phyloP scores from a whole-genome alignment of 2,329 filamentous ascomycete species.

The Sporothrix variecibatus region DNA sequence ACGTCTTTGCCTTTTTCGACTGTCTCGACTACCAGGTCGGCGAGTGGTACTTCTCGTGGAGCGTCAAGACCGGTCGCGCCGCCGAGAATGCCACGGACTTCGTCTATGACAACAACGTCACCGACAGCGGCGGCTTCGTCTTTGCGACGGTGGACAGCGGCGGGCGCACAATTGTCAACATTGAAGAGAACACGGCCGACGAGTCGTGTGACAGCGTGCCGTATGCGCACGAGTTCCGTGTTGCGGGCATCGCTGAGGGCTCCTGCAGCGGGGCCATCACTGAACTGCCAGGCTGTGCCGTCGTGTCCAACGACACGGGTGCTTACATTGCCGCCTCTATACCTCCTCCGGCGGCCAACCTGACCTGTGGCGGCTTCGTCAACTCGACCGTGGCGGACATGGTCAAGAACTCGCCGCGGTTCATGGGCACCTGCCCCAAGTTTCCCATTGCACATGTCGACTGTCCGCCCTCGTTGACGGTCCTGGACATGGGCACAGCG shows the following conservation, averaged over 20 bases:
- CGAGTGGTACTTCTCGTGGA: slow-evolving; percentile 7
- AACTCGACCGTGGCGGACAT: not conserved
- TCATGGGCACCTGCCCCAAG: not conserved
- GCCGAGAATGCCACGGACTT: not conserved
- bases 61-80: not conserved
- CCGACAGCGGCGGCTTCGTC: not conserved
- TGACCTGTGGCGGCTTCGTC: not conserved
- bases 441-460: not conserved
- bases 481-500: not conserved
- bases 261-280: not conserved
- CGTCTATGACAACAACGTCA: not conserved
- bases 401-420: not conserved
- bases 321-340: not conserved
- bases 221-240: not conserved
- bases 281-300: not conserved
- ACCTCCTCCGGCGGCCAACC: not conserved
- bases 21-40: not conserved
- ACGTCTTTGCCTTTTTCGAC: not conserved
- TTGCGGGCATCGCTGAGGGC: slow-evolving; percentile 5
- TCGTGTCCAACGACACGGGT: slow-evolving; percentile 6
- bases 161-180: not conserved
- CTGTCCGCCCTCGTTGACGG: not conserved
- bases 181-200: not conserved
- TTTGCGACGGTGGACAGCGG: slow-evolving; percentile 7
- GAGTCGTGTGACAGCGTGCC: not conserved